Evolutionary conservation across 1,284 basidiomycete species (phyloP), one percentile per base, ranked within the genome.

Genomic region (Pyrrhoderma noxium): DNA sequence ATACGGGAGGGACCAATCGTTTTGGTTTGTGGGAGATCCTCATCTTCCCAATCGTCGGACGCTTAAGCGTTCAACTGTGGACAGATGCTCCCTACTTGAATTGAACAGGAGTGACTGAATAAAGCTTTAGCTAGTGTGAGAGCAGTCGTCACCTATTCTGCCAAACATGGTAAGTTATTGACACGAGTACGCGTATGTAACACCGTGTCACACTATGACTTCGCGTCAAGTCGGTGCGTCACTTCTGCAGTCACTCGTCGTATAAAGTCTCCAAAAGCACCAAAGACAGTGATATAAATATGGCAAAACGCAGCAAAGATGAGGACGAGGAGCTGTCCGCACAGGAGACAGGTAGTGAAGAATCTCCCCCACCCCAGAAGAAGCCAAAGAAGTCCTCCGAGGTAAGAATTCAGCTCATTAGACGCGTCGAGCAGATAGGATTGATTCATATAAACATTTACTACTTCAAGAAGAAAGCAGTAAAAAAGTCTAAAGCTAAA

Each of bases 21-120:
- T 85, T 88, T 49, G 84, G 79, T 72, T 85, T 85, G 66, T 82
- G 81, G 60, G 77, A 71, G 68, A 89, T 87, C 77, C 82, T 88
- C 85, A 89, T 89, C 63, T 66, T 77, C 75, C 76, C 54, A 31
- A 19, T 66, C 67, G 71, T 77, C 74, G 62, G 65, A 22, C 62
- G 71, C 73, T 70, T 46, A 55, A 39, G 38, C 47, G 52, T 49
- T 42, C 46, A 46, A 50, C 43, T 25, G 34, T 40, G 38, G 38
- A 40, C 27, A 31, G 27, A 31, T 31, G 27, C 27, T 31, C 27
- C 27, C 27, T 23, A 5, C 23, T 44, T 7, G 39, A n/a, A 23
- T 19, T 19, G 42, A 44, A 23, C 42, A 44, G 21, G 23, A 22
- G 39, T 18, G 14, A 31, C 31, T 23, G 42, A 23, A 31, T 25